phyloP scores from a whole-genome alignment of 140 eudicot genomes.

The Artemisia princeps region DNA sequence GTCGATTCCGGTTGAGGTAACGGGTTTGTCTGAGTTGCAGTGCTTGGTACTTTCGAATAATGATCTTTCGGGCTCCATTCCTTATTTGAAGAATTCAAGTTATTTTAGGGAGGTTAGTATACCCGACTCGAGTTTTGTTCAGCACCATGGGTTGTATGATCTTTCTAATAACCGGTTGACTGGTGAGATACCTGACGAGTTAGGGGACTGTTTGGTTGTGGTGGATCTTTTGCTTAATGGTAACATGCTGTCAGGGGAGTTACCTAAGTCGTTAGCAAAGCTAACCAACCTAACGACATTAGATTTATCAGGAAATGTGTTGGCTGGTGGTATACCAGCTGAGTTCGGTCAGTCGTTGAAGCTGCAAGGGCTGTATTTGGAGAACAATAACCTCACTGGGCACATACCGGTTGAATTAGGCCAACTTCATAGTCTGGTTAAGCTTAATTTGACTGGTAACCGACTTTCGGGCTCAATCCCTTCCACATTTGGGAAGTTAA shows the following conservation, averaged over 20 bases:
- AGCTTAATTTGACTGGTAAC: slow-evolving; percentile 53
- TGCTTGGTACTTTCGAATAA: slow-evolving; percentile 65
- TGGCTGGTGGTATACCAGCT: slow-evolving; percentile 46
- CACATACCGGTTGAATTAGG: slow-evolving; percentile 49
- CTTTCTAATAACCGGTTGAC: slow-evolving; percentile 53
- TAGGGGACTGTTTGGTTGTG: slow-evolving; percentile 52
- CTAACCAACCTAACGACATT: slow-evolving; percentile 51
- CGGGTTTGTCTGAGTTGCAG: slow-evolving; percentile 46
- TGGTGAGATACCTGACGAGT: slow-evolving; percentile 56
- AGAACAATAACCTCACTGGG: slow-evolving; percentile 53
- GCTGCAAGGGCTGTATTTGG: slow-evolving; percentile 65
- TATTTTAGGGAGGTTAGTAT: slow-evolving; percentile 51
- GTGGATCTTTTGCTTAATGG: slow-evolving; percentile 57
- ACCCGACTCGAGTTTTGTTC: slow-evolving; percentile 68
- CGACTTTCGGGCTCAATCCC: slow-evolving; percentile 49
- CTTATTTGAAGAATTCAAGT: slow-evolving; percentile 30
- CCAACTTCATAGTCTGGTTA: slow-evolving; percentile 43
- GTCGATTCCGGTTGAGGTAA: slow-evolving; percentile 48
- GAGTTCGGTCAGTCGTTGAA: slow-evolving; percentile 36
- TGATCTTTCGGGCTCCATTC: slow-evolving; percentile 58
- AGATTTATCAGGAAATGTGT: slow-evolving; percentile 45
- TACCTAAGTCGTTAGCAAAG: slow-evolving; percentile 44
- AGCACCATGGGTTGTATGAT: slow-evolving; percentile 73
- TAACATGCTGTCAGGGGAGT: slow-evolving; percentile 50
- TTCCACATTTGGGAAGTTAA: slow-evolving; percentile 35